These are phyloP conservation scores for Podospora conica DNA, from an alignment of 495 filamentous ascomycete species.

Conservation along the genomic window DNA sequence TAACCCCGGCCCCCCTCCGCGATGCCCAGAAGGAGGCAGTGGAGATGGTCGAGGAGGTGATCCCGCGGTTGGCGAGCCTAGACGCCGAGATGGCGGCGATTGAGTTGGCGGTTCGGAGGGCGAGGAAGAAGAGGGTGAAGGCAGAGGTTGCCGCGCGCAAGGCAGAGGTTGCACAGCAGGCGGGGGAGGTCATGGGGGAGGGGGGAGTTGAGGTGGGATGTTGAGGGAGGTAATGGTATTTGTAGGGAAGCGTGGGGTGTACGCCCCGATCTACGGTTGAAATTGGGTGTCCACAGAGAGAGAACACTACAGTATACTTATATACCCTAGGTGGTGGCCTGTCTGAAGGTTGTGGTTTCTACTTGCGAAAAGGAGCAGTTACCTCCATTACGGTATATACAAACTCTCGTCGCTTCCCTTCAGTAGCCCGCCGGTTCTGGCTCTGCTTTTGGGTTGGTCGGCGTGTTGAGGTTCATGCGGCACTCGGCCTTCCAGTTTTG, in stretches of 20 bases:
- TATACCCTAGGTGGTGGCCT: neutral
- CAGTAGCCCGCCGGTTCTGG: constrained; percentile 52
- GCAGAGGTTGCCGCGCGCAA: constrained; percentile 27
- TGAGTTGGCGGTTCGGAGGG: constrained; percentile 46
- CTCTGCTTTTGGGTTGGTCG: constrained; percentile 44
- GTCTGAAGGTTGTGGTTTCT: neutral
- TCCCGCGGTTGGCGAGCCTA: constrained; percentile 41
- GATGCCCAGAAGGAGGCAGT: constrained; percentile 48
- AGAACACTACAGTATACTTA: neutral
- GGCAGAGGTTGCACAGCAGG: constrained; percentile 8
- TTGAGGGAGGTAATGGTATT: neutral
- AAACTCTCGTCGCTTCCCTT: neutral
- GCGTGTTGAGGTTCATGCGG: constrained; percentile 53
- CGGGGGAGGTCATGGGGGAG: neutral
- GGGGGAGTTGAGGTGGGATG: neutral
- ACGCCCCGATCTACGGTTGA: too few species aligned
- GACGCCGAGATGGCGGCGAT: constrained; percentile 42
- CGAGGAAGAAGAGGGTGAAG: constrained; percentile 45
- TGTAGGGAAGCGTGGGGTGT: neutral
- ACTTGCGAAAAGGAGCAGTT: neutral
- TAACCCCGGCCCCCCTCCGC: constrained; percentile 55
- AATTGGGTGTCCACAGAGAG: neutral
- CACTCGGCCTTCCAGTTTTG: constrained; percentile 73
- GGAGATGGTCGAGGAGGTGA: constrained; percentile 37
- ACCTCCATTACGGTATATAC: neutral